Evolutionary conservation across 179 eudicot genomes (phyloP), one percentile per base, ranked within the genome.

Genomic region (Monotropa hypopitys): DNA sequence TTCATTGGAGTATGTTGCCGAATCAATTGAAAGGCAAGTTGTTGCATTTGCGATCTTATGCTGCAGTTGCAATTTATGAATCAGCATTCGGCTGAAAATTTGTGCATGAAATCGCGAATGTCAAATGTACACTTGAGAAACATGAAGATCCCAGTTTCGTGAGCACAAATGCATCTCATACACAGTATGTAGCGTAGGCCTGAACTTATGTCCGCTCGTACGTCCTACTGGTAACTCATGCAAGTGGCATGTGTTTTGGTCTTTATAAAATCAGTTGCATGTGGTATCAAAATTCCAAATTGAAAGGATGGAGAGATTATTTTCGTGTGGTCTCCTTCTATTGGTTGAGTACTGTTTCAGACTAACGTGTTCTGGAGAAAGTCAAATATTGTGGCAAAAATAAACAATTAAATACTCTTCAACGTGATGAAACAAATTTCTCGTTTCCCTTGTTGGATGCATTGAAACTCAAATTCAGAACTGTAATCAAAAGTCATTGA

Each of bases 1-100:
- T 88, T 96, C 99, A 15, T 83, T 96, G 88, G 98, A 96, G 89
- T 96, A 94, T 88, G 91, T 96, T 85, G 99, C 99, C 50, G 98
- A 94, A 79, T 94, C 99, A 63, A 91, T 96, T 82, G 97, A 94
- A 86, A 90, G 97, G 99, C 75, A 83, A 86, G 91, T 83, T 61
- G 51, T 69, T 23, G 26, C 70, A 63, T 33, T 42, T 51, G 33
- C 70, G 18, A 54, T 74, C 50, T 73, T 70, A 72, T 50, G 42
- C 73, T 56, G 30, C 72, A 53, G 42, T 50, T 3, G 20, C 42
- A 28, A 40, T 70, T 53, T 51, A 49, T 74, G 61, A 78, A 62
- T 30, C 68, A 26, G 70, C 20, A 59, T 30, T 78, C 54, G 30
- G 33, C 53, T 66, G 51, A 74, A 53, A 54, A 74, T 42, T 12